These are phyloP conservation scores for Rhizopus sp. DNA, from an alignment of 371 early-diverging fungal genomes.

Conservation along the genomic window DNA sequence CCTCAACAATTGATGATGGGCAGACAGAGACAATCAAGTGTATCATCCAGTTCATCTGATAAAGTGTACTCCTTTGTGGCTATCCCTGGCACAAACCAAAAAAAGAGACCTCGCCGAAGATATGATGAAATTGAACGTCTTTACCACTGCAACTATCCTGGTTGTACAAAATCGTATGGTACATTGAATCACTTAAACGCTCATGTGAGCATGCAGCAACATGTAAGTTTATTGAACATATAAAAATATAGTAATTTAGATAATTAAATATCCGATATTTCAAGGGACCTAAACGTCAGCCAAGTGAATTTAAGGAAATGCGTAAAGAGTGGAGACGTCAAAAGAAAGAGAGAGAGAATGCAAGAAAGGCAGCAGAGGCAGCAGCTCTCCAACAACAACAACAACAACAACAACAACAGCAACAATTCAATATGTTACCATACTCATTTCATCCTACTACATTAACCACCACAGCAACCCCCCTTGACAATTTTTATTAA, in stretches of 20 bases:
- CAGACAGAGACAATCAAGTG: conserved; percentile 33
- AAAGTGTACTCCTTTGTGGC: conserved; percentile 68
- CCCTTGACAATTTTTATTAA: conserved; percentile 13
- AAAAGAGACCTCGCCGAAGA: conserved; percentile 68
- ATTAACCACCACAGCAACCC: not conserved
- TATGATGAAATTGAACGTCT: conserved; percentile 76
- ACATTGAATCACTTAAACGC: conserved; percentile 77
- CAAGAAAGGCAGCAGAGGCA: conserved; percentile 27
- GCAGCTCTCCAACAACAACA: conserved; percentile 19
- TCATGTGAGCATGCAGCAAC: conserved; percentile 76
- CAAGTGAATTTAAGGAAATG: conserved; percentile 67
- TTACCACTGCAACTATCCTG: conserved; percentile 65
- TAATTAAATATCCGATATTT: not conserved
- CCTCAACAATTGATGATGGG: conserved; percentile 10
- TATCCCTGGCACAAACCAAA: conserved; percentile 61
- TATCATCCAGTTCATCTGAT: conserved; percentile 39
- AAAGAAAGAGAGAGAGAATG: conserved; percentile 39
- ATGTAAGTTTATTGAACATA: conserved; percentile 43
- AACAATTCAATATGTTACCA: conserved; percentile 15
- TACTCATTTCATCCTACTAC: conserved; percentile 8
- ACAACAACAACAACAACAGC: conserved; percentile 16
- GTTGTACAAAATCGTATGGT: conserved; percentile 73
- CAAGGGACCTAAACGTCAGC: conserved; percentile 51
- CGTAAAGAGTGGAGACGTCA: conserved; percentile 54
- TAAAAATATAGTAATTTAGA: not conserved